These are phyloP conservation scores for Spatholobus suberectus DNA, from an alignment of 306 rosid genomes.

Conservation along the genomic window DNA sequence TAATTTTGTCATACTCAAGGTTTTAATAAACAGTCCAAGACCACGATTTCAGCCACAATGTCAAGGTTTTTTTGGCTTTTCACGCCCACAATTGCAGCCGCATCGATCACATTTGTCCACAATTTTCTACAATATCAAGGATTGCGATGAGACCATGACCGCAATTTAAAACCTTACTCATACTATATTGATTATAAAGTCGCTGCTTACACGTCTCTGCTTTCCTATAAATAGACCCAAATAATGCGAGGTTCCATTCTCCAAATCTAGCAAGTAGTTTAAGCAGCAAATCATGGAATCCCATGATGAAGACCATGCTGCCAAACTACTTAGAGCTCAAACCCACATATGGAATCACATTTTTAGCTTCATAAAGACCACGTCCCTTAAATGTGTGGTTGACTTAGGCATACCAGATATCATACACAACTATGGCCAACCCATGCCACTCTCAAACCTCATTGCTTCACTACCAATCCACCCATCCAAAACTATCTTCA, in stretches of 20 bases:
- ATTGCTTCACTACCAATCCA: constrained; percentile 38
- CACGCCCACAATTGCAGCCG: too few species aligned
- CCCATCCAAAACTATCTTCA: neutral
- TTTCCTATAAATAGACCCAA: neutral
- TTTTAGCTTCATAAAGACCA: constrained; percentile 39
- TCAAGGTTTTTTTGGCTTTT: too few species aligned
- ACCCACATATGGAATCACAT: constrained; percentile 31
- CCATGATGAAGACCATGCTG: neutral
- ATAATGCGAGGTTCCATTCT: neutral
- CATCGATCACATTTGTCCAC: too few species aligned
- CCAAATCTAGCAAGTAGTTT: neutral
- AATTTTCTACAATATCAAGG: too few species aligned
- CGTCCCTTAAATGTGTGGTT: constrained; percentile 37
- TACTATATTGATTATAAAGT: too few species aligned
- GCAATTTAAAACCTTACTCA: too few species aligned
- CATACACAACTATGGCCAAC: constrained; percentile 44
- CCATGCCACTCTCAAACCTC: constrained; percentile 36
- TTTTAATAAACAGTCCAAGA: too few species aligned
- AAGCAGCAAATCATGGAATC: constrained; percentile 16
- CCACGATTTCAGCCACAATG: too few species aligned
- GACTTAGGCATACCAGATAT: constrained; percentile 42
- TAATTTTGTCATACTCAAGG: too few species aligned
- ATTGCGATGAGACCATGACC: too few species aligned
- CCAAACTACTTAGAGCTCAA: constrained; percentile 35
- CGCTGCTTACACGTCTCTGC: too few species aligned